These are phyloP conservation scores for Stagonosporopsis rhizophila DNA, from an alignment of 2,329 filamentous ascomycete species.

Conservation along the genomic window DNA sequence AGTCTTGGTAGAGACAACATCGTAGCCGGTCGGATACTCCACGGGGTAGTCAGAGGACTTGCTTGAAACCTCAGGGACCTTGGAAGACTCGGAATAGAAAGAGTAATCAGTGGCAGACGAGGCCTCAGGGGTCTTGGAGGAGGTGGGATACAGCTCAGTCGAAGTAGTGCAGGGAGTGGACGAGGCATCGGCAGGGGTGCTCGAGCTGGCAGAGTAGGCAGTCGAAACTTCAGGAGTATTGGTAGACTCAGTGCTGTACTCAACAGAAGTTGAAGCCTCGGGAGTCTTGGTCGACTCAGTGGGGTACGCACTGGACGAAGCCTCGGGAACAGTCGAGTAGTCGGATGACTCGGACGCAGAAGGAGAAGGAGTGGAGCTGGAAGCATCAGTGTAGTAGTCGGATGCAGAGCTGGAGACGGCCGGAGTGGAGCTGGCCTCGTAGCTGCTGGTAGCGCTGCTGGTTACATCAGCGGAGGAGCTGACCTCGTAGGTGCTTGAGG, in stretches of 20 bases:
- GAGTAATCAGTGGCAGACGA: constrained; percentile 8
- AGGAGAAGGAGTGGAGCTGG: constrained; percentile 2
- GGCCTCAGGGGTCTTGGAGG: constrained; percentile 22
- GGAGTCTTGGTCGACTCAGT: too few species aligned
- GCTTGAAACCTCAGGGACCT: too few species aligned
- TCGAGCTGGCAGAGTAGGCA: too few species aligned
- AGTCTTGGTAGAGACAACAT: constrained; percentile 3
- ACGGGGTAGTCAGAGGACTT: too few species aligned
- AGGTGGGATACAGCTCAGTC: constrained; percentile 13
- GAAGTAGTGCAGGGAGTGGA: constrained; percentile 17
- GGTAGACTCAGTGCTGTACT: too few species aligned
- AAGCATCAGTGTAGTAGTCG: neutral
- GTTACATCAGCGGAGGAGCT: constrained; percentile 6
- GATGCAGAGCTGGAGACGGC: constrained; percentile 5
- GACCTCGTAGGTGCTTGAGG: neutral
- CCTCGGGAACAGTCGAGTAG: too few species aligned
- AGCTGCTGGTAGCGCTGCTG: constrained; percentile 11
- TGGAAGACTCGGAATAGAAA: constrained; percentile 11
- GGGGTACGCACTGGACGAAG: too few species aligned
- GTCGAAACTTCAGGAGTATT: too few species aligned
- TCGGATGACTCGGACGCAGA: constrained; percentile 8
- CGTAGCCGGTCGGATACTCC: too few species aligned
- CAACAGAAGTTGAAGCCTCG: too few species aligned
- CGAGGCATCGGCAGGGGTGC: constrained; percentile 5
- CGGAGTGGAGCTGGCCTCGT: constrained; percentile 4